Evolutionary conservation across 208 protist species (phyloP), one percentile per base, ranked within the genome.

Genomic region (Leishmania major): DNA sequence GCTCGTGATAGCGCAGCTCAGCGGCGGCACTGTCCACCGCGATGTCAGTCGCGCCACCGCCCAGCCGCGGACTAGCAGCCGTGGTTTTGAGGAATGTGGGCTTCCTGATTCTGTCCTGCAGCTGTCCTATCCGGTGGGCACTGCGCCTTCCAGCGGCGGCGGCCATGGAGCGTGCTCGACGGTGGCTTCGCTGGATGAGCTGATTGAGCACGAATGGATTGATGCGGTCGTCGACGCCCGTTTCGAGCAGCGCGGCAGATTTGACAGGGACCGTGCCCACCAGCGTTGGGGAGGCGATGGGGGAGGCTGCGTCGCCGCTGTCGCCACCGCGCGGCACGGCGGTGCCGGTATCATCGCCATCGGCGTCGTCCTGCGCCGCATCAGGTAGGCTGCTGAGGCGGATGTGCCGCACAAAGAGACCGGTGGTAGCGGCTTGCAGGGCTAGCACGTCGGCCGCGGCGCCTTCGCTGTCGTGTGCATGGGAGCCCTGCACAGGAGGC

Each of bases 171-270:
- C 64, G 66, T 3, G 60, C 57, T 47, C 47, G 77, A 2, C 82
- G 82, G 19, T 31, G 72, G 35, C 74, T 76, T 13, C 72, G 71
- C 7, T 79, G 83, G 17, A 86, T 82, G 62, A 86, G 71, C 78
- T 83, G 59, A 37, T 83, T 67, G 1, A 86, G 78, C 35, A 82
- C 11, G 6, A 77, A 77, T 3, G 83, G 78, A 37, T 59, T 83
- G 15, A 86, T 64, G 64, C 83, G 83, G 67, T 86, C 78, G 45
- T 86, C 83, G 31, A 86, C 83, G 59, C 83, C 83, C 22, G 67
- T 67, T 31, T 86, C 83, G 3, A 64, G 49, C 78, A 86, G 31
- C 17, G 83, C 83, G 17, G 83, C 78, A 4, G 83, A 86, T n/a
- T 80, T 43, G 28, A 83, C 43, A 6, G 83, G 62, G n/a, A 51